Evolutionary conservation across 176 grass and related monocot genomes (phyloP), one percentile per base, ranked within the genome.

Genomic region (Carex littledalei): DNA sequence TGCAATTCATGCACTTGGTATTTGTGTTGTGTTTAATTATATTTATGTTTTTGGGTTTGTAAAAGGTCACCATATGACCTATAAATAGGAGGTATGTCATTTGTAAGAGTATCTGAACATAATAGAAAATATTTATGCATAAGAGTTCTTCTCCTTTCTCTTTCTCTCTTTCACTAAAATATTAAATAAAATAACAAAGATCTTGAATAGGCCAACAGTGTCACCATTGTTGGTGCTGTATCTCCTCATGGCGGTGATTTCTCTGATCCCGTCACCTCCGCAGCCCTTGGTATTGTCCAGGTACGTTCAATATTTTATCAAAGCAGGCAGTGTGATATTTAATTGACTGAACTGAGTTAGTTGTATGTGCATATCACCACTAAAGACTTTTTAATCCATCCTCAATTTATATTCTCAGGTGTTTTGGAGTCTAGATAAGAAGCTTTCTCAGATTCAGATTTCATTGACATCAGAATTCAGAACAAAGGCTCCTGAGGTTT

Each of bases 371-470:
- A n/a, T 15, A 54, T 35, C 34, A 35, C 34, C 34, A 35, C 34
- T 35, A 35, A 35, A 35, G 34, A 35, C 34, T 35, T 35, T 35
- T 35, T 35, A 35, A 35, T 35, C 34, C 34, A 35, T 35, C 34
- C 34, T 35, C 34, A 35, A 35, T 35, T 35, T 35, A 35, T 35
- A 35, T 35, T 35, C 34, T 35, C 4, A 35, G 96, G 96, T 99
- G 87, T 99, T 99, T 54, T 99, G 96, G 96, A 93, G 96, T 78
- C 85, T 99, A 82, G 96, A 99, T 80, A 99, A 99, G 87, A 99
- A 99, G 56, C 90, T 99, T 67, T 93, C 96, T 84, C 96, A 99
- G 83, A 97, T 86, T 41, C 82, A 43, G 91, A 94, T 90, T 97
- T 97, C 82, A 97, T 97, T 77, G 89, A 93, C 81, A 97, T 97